Percentiles rank a stretch among this genome's conserved stretches.
Evolutionary conservation across 2,329 filamentous ascomycete species (phyloP).

Genomic region (Endothia cerciana): DNA sequence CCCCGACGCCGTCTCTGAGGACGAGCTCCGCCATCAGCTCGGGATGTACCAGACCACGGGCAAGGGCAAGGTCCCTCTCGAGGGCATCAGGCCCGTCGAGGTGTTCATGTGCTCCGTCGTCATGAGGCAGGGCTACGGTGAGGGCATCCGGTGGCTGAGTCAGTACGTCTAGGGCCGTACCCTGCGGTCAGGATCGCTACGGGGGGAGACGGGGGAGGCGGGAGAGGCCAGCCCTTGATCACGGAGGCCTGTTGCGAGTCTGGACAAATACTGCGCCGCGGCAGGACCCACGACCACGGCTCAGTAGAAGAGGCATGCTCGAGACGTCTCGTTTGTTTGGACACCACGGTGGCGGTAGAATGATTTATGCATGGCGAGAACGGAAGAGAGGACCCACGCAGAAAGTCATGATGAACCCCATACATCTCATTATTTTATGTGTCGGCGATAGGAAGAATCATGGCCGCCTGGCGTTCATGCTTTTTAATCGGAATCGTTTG

Average conservation of each 20-base stretch:
- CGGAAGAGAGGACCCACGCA: background rate
- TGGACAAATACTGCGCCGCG: background rate
- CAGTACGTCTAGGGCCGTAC: conserved; percentile 75
- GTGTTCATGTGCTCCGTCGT: conserved; percentile 99
- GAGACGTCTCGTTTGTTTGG: background rate
- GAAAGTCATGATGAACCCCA: conserved; percentile 10
- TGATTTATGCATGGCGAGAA: conserved; percentile 4
- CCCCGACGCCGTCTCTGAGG: conserved; percentile 92
- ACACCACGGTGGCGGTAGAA: conserved; percentile 6
- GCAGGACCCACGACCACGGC: too few relatives aligned
- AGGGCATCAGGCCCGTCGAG: conserved; percentile 93
- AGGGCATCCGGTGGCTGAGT: conserved; percentile 88
- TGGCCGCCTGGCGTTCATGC: conserved; percentile 30
- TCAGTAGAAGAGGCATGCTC: background rate
- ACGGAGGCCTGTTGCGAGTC: background rate
- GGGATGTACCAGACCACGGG: conserved; percentile 96
- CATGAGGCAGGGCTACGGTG: conserved; percentile 94
- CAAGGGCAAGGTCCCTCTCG: conserved; percentile 87
- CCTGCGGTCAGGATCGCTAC: background rate
- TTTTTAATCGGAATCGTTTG: conserved; percentile 22
- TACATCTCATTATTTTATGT: conserved; percentile 18
- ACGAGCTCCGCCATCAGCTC: conserved; percentile 88
- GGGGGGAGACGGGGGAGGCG: background rate
- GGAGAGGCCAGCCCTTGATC: background rate
- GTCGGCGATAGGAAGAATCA: conserved; percentile 25